These are phyloP conservation scores for Backusella parvicylindrica DNA, from an alignment of 192 early-diverging fungal species.

Conservation along the genomic window DNA sequence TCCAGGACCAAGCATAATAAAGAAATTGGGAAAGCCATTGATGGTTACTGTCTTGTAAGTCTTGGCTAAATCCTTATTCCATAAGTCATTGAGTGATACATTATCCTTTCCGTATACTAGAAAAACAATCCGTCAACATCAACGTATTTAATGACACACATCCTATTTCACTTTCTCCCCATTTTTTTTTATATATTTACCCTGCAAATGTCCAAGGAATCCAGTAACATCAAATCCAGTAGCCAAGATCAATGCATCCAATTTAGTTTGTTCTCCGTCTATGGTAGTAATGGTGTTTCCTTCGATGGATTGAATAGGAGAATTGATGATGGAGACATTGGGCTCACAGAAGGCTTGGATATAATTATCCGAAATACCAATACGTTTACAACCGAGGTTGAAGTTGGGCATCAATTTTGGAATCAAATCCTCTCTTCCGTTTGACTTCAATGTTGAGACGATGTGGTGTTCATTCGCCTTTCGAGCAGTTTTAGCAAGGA, in stretches of 20 bases:
- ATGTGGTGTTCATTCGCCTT: neutral
- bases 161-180: neutral
- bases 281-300: constrained; percentile 30
- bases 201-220: neutral
- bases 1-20: constrained; percentile 50
- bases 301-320: constrained; percentile 22
- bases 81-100: constrained; percentile 26
- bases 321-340: constrained; percentile 28
- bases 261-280: constrained; percentile 25
- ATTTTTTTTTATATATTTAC: neutral
- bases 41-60: constrained; percentile 43
- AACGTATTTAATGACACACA: no score
- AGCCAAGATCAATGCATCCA: constrained; percentile 39
- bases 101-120: constrained; percentile 35
- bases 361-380: constrained; percentile 28
- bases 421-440: constrained; percentile 23
- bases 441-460: neutral
- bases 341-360: neutral
- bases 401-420: constrained; percentile 34
- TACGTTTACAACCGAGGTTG: constrained; percentile 34
- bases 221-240: constrained; percentile 31
- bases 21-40: constrained; percentile 52
- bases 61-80: constrained; percentile 33
- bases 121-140: no score
- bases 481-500: neutral